phyloP scores from a whole-genome alignment of 257 asterid genomes.

The Plantago ovata region DNA sequence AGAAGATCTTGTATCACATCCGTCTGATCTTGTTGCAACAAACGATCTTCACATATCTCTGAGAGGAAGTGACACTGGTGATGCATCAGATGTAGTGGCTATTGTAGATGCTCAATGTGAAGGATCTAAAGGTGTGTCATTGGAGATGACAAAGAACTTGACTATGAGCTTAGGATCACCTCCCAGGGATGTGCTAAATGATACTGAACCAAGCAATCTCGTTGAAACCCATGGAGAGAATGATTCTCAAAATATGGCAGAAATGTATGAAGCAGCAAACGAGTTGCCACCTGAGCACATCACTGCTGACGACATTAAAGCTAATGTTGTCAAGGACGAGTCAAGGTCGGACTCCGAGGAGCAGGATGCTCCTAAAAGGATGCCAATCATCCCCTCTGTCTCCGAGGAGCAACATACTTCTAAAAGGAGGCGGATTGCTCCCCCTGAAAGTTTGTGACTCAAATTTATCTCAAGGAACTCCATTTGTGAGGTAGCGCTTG shows the following conservation, averaged over 20 bases:
- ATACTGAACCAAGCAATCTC: slow-evolving; percentile 22
- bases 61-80: slow-evolving; percentile 27
- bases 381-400: too few species aligned
- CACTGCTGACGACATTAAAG: slow-evolving; percentile 1
- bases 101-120: slow-evolving; percentile 27
- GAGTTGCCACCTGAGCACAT: neutral
- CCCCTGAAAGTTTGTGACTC: slow-evolving; percentile 28
- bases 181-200: slow-evolving; percentile 24
- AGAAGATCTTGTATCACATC: slow-evolving; percentile 28
- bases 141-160: slow-evolving; percentile 20
- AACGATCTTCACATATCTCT: slow-evolving; percentile 30
- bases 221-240: slow-evolving; percentile 18
- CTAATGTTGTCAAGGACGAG: slow-evolving; percentile 10
- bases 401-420: slow-evolving; percentile 30
- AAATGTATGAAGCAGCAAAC: slow-evolving; percentile 10
- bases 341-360: slow-evolving; percentile 25
- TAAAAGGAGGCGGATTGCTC: slow-evolving; percentile 50
- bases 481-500: slow-evolving; percentile 32
- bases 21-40: slow-evolving; percentile 27
- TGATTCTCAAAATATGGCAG: slow-evolving; percentile 23
- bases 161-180: slow-evolving; percentile 26
- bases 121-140: slow-evolving; percentile 16
- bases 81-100: slow-evolving; percentile 26
- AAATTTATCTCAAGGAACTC: slow-evolving; percentile 30
- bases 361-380: neutral